Base-by-base conservation (phyloP, 768 basidiomycete species). In the Lactarius quietus region DNA sequence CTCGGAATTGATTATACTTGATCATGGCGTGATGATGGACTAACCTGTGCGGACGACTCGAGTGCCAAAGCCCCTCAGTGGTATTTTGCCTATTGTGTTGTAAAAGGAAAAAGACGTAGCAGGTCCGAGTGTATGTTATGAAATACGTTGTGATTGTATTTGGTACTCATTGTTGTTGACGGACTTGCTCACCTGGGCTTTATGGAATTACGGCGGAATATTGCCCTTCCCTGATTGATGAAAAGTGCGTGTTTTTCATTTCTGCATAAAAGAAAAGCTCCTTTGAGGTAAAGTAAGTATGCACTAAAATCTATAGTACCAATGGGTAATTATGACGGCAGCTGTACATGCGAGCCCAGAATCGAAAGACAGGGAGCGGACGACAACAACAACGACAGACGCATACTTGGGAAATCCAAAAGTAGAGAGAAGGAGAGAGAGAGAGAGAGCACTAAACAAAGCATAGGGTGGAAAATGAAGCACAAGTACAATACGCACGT, bases 251-350 rank as follows among this genome's bases (percentile, higher is more conserved):
- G 20, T 35, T 15, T 1, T 64, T 54, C 26, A 36, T 65, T 65
- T 56, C 53, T 55, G 59, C 36, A 48, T 45, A 31, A 3, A 23
- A 28, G n/a, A 38, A 20, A 7, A 59, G 59, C 59, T n/a, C 55
- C 64, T 55, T 61, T 56, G 53, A 60, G 53, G 53, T 61, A 36
- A 56, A 41, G 54, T 65, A 61, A 43, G 59, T 64, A 59, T 45
- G 64, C 60, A 39, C 29, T 56, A 52, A 28, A 23, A 61, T 61
- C 64, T 65, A 65, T 59, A 61, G 59, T 65, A 65, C 55, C 64
- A 18, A 41, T 29, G 17, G n/a, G 45, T 15, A 61, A 65, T 61
- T 61, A 61, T 48, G 55, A 65, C 43, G 29, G 52, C 55, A 45
- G 43, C 35, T 65, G 55, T 65, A 65, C 64, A 65, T 51, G 54